Evolutionary conservation across 2,329 filamentous ascomycete genomes (phyloP).

Genomic region (Chrysoporthe puriensis): DNA sequence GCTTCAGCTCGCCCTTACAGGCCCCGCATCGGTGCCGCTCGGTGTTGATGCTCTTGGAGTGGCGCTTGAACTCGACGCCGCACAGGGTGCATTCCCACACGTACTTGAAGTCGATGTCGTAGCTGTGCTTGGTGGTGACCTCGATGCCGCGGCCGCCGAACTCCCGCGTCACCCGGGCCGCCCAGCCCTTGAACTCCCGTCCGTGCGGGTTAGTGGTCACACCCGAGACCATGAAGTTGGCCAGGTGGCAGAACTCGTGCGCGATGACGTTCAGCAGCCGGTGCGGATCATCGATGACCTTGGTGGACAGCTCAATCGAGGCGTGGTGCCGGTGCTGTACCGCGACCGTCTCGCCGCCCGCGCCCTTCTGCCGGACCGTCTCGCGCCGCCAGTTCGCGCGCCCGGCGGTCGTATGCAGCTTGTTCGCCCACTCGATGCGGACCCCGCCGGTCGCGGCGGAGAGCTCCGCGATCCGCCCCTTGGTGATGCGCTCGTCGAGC

Average conservation of each 20-base stretch:
- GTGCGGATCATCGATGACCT: conserved; percentile 78
- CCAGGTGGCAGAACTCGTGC: conserved; percentile 94
- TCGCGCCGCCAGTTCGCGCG: conserved; percentile 73
- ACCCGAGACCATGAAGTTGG: conserved; percentile 85
- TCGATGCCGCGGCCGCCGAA: conserved; percentile 68
- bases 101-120: conserved; percentile 91
- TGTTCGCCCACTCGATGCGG: conserved; percentile 73
- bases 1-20: conserved; percentile 73
- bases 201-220: conserved; percentile 81
- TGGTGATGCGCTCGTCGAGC: conserved; percentile 68
- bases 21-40: conserved; percentile 71
- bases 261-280: conserved; percentile 88
- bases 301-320: conserved; percentile 84
- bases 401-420: conserved; percentile 79
- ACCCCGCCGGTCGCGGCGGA: conserved; percentile 70
- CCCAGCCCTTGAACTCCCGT: conserved; percentile 80
- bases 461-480: conserved; percentile 61
- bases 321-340: conserved; percentile 61
- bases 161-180: conserved; percentile 53
- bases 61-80: conserved; percentile 74
- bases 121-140: conserved; percentile 88
- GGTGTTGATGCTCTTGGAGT: conserved; percentile 83
- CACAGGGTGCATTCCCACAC: conserved; percentile 79
- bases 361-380: conserved; percentile 46
- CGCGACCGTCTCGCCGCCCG: conserved; percentile 32